Evolutionary conservation across 495 filamentous ascomycete species (phyloP), one percentile per base, ranked within the genome.

Genomic region (Lophiotrema nucula): DNA sequence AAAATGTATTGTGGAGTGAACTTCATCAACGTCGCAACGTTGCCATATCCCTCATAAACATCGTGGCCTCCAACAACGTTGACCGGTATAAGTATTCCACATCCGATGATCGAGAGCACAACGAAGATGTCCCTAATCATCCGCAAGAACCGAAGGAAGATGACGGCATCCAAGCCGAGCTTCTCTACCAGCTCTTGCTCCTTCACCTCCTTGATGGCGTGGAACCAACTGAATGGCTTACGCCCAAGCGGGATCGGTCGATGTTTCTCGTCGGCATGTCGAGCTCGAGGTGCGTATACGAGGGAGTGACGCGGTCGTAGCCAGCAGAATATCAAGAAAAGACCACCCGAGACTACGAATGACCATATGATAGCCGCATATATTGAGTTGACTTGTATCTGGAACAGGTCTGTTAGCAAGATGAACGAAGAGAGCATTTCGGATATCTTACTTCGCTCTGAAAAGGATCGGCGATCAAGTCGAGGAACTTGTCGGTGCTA

Each of bases 101-200:
- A 89, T 3, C 88, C 89, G 33, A 96, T 68, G 23, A 95, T 65
- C 47, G 83, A 80, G 66, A 96, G 72, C 26, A 80, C 65, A 44
- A 88, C 73, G 65, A 97, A 92, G 24, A 97, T 85, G 62, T 92
- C 89, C 45, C 92, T 85, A 67, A 88, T 90, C 92, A 97, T 96
- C 49, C 82, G 79, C 48, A 84, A 84, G 70, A 96, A 90, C n/a
- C 92, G 82, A 58, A 97, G 71, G 68, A 97, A 97, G 38, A 97
- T 76, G 1, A 84, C 83, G 42, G 91, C 92, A 75, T 97, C 92
- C 73, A 97, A 76, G 18, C 92, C 92, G 26, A 93, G 77, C 61
- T 87, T 82, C 4, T 84, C 79, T 24, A 95, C 77, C 53, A 96
- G 66, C 18, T 89, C 79, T 55, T 81, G 64, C 70, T 97, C 92